A percentile compares a stretch with the other conserved stretches of the same genome.
phyloP scores from a whole-genome alignment of 352 stramenopile species.

The Globisporangium megalacanthum region DNA sequence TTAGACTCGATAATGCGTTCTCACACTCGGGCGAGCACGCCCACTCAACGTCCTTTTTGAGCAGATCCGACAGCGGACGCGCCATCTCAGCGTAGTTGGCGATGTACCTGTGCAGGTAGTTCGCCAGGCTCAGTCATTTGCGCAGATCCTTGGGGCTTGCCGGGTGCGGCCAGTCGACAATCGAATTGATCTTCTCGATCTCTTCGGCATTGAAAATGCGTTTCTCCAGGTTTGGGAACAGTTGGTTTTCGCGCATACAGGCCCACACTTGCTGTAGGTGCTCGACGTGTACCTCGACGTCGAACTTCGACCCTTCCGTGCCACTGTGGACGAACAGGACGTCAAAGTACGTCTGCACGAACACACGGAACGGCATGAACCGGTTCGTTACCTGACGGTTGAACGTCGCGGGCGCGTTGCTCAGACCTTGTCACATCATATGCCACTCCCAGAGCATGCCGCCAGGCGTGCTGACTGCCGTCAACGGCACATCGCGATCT shows the following conservation, averaged over 20 bases:
- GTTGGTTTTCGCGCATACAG: neutral
- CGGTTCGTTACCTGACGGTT: slow-evolving; percentile 16
- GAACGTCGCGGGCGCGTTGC: slow-evolving; percentile 21
- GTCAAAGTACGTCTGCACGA: slow-evolving; percentile 4
- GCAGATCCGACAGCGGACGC: slow-evolving; percentile 8
- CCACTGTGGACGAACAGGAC: slow-evolving; percentile 4
- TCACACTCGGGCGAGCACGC: slow-evolving; percentile 6
- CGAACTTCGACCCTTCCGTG: neutral
- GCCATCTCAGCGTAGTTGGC: slow-evolving; percentile 10
- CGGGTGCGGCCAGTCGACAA: slow-evolving; percentile 3
- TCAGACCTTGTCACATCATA: slow-evolving; percentile 20
- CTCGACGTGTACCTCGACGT: neutral
- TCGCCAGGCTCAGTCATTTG: slow-evolving; percentile 14
- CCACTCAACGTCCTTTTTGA: slow-evolving; percentile 18
- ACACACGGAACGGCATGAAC: neutral
- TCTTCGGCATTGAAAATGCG: neutral
- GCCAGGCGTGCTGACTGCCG: slow-evolving; percentile 17
- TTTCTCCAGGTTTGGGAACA: neutral
- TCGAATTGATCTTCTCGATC: slow-evolving; percentile 14
- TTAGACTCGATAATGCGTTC: slow-evolving; percentile 12
- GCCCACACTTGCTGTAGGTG: neutral
- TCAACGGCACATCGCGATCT: slow-evolving; percentile 9
- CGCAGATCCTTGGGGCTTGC: slow-evolving; percentile 9
- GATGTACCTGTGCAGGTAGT: slow-evolving; percentile 23
- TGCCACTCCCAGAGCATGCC: slow-evolving; percentile 23